Evolutionary conservation across 139 green algal species (phyloP).

Genomic region (Volvox africanus): DNA sequence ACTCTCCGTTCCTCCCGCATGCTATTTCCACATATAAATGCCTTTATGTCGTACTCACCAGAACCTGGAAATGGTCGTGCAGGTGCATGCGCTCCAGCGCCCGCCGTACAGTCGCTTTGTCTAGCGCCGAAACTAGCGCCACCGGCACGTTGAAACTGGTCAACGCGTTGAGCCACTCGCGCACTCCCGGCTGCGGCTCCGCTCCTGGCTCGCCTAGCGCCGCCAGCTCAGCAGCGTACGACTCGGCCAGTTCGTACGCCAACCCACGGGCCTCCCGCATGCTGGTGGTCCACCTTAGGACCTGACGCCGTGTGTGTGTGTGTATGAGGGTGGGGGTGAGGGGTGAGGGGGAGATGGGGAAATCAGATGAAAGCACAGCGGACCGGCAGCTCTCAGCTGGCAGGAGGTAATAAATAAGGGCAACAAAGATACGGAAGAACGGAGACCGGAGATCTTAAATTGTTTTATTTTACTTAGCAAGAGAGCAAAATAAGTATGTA

Average conservation of each 20-base stretch:
- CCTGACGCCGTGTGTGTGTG: not conserved
- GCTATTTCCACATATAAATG: too few relatives aligned
- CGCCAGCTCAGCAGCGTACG: slow-evolving; percentile 61
- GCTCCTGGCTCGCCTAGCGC: not conserved
- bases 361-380: too few relatives aligned
- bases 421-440: too few relatives aligned
- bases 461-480: too few relatives aligned
- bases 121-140: slow-evolving; percentile 77
- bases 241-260: slow-evolving; percentile 67
- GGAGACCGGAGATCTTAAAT: too few relatives aligned
- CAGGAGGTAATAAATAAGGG: too few relatives aligned
- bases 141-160: slow-evolving; percentile 73
- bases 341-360: too few relatives aligned
- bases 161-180: slow-evolving; percentile 81
- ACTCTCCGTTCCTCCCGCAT: too few relatives aligned
- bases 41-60: slow-evolving; percentile 63
- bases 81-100: slow-evolving; percentile 75
- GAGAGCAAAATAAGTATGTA: too few relatives aligned
- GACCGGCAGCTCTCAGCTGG: too few relatives aligned
- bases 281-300: slow-evolving; percentile 78
- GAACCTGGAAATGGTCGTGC: slow-evolving; percentile 67
- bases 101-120: slow-evolving; percentile 49
- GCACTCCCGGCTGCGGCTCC: slow-evolving; percentile 56
- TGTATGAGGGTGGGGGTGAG: not conserved
- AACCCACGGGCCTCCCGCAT: slow-evolving; percentile 67